Evolutionary conservation across 495 filamentous ascomycete genomes (phyloP), one percentile per base, ranked within the genome.

Genomic region (Lasiosphaeria miniovina): DNA sequence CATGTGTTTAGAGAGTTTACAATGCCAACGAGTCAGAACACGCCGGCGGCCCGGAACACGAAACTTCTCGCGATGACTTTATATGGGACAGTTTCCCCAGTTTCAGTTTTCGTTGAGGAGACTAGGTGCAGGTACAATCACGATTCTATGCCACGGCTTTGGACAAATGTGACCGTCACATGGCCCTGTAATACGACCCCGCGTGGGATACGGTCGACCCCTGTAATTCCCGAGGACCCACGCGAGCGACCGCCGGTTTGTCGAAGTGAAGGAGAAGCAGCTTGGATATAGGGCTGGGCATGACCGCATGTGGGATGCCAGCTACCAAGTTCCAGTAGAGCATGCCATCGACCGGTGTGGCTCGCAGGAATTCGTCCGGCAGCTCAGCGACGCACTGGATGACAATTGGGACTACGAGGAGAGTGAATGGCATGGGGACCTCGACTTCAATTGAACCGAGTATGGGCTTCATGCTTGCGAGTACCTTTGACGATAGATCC

Each of bases 131-230:
- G 46, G 11, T 40, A 40, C 11, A 11, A n/a, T n/a, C n/a, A n/a
- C n/a, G n/a, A n/a, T n/a, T n/a, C n/a, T n/a, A n/a, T n/a, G n/a
- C n/a, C n/a, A n/a, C n/a, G n/a, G n/a, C n/a, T 11, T 49, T 4
- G 3, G 4, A 12, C 48, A 35, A 31, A 15, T 10, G 35, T 48
- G 36, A 54, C 9, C 57, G 50, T 3, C 36, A 59, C 11, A 59
- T 59, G 7, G 57, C 58, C 58, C n/a, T 60, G 41, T 50, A 60
- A 38, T 60, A 60, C 49, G 17, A 60, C 50, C 51, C 58, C n/a
- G 40, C 34, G 41, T 54, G 58, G 53, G 59, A 54, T 32, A 38
- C 12, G 41, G 51, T 2, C 3, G 36, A n/a, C n/a, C n/a, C 8
- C 41, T 33, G 55, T 15, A 3, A 36, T 36, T 11, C 24, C 24